Conservation (phyloP, 805 yeast species). For the Spathaspora sp. region DNA sequence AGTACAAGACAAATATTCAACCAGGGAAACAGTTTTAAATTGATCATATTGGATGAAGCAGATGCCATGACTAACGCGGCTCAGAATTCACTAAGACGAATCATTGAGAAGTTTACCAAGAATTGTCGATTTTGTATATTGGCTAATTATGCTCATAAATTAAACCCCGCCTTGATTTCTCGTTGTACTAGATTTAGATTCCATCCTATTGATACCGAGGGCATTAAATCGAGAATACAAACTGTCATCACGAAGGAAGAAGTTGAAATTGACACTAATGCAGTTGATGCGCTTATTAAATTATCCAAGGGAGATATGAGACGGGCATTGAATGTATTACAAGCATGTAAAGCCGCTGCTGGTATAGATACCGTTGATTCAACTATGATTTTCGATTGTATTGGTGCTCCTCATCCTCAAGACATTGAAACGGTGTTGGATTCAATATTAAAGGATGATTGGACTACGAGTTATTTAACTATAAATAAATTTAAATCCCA, state of each 20-base stretch:
- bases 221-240: conserved; percentile 65
- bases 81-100: conserved; percentile 76
- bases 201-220: conserved; percentile 67
- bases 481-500: conserved; percentile 59
- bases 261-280: conserved; percentile 54
- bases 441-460: conserved; percentile 80
- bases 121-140: conserved; percentile 94
- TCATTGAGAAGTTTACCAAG: conserved; percentile 88
- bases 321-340: conserved; percentile 86
- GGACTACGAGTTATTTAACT: conserved; percentile 73
- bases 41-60: conserved; percentile 93
- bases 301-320: conserved; percentile 97
- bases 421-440: conserved; percentile 75
- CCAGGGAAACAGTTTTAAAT: conserved; percentile 62
- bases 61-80: conserved; percentile 91
- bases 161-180: conserved; percentile 90
- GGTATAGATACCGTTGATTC: conserved; percentile 53
- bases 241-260: conserved; percentile 69
- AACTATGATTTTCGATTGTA: conserved; percentile 84
- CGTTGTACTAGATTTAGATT: conserved; percentile 95
- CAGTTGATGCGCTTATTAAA: conserved; percentile 60
- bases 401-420: conserved; percentile 91
- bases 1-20: conserved; percentile 90
- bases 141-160: conserved; percentile 93
- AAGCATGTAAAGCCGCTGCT: conserved; percentile 82